phyloP scores from a whole-genome alignment of 805 yeast genomes.

The Isabelozyma heimii region DNA sequence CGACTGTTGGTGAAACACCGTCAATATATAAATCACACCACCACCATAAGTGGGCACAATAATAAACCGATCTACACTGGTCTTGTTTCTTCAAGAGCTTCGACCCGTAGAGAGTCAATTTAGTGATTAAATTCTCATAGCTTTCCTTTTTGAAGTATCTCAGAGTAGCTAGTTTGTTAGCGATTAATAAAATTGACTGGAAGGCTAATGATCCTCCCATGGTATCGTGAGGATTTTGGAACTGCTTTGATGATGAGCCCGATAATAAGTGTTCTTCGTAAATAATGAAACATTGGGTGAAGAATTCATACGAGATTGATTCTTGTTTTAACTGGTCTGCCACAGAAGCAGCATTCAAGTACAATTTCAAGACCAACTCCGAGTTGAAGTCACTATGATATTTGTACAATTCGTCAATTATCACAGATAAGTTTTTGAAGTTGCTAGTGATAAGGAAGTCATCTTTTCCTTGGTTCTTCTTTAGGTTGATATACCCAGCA shows the following conservation, averaged over 20 bases:
- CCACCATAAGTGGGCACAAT: conserved; percentile 94
- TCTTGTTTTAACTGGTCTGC: conserved; percentile 76
- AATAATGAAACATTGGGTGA: conserved; percentile 80
- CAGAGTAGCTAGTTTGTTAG: conserved; percentile 42
- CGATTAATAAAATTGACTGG: conserved; percentile 46
- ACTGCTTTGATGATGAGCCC: conserved; percentile 10
- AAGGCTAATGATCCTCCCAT: conserved; percentile 48
- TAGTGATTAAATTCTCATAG: conserved; percentile 79
- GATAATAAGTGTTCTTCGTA: conserved; percentile 61
- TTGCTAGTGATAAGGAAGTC: conserved; percentile 41
- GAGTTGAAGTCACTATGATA: conserved; percentile 29
- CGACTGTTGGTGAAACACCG: conserved; percentile 25
- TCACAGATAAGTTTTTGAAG: conserved; percentile 72
- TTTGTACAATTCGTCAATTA: conserved; percentile 63
- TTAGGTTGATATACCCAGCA: conserved; percentile 23
- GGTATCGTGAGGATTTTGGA: conserved; percentile 33
- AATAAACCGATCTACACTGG: conserved; percentile 87
- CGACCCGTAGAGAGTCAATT: conserved; percentile 84
- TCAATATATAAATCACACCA: conserved; percentile 56
- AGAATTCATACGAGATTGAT: conserved; percentile 81
- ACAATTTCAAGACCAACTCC: conserved; percentile 44
- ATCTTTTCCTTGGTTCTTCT: conserved; percentile 24
- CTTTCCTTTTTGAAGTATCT: conserved; percentile 56
- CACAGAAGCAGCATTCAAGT: conserved; percentile 64
- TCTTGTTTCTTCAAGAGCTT: conserved; percentile 88